Evolutionary conservation across 805 yeast species (phyloP), one percentile per base, ranked within the genome.

Genomic region (Jamesozyma hellenica): DNA sequence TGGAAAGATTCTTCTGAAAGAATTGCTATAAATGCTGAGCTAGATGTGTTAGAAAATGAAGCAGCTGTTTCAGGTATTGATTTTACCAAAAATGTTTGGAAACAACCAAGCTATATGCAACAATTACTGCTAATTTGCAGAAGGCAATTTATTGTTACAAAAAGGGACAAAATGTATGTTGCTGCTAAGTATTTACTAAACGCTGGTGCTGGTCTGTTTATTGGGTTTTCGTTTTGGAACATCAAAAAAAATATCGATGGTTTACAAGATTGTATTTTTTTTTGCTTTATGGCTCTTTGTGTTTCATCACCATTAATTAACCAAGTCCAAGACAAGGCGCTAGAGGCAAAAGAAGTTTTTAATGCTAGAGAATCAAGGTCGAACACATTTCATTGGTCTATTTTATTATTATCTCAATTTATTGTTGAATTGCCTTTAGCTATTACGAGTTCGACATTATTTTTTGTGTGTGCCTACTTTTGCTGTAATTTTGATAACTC

Each of bases 181-280:
- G 65, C 69, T 58, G 67, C 90, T 28, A 83, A 82, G 62, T 49
- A 75, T 18, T 61, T 66, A 46, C 61, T 77, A 49, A 65, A 68
- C 44, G 61, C 71, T 32, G 61, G 74, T 18, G 69, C 78, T 34
- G 77, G 86, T 36, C 51, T 83, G 12, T 77, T 82, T 52, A 72
- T 79, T 47, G 94, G 95, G 29, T 84, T 85, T 56, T 68, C 81
- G 1, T 84, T 79, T 64, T 79, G 74, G 70, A 68, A 77, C 44
- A 71, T 79, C 31, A 71, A 68, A 40, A 61, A 65, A 35, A 59
- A 72, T 21, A 51, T 74, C 32, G 66, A 70, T 39, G 84, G 83
- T 44, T 65, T 79, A 56, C 79, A 71, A 55, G 72, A 79, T 58
- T 68, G 73, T 50, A 68, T 79, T 70, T 75, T 81, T 55, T 68